phyloP scores from a whole-genome alignment of 2,329 filamentous ascomycete genomes.

The Pyrenophora teres region DNA sequence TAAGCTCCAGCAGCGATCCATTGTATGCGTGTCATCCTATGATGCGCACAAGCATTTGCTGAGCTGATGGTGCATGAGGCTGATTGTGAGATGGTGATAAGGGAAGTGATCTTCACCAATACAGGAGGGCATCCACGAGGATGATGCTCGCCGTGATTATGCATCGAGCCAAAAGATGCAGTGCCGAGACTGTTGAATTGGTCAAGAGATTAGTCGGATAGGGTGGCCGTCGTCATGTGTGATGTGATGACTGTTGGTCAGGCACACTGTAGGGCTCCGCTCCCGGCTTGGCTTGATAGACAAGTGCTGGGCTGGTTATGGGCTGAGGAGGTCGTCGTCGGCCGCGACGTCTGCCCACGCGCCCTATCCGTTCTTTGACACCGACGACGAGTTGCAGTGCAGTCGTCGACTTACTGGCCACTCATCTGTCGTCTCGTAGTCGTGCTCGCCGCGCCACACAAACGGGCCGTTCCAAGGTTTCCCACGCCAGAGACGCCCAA shows the following conservation, averaged over 20 bases:
- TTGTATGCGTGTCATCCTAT: too few relatives aligned
- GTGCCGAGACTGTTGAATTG: neutral
- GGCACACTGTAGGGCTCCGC: slow-evolving; percentile 5
- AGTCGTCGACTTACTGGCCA: neutral
- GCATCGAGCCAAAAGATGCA: neutral
- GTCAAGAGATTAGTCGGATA: neutral
- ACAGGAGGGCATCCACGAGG: too few relatives aligned
- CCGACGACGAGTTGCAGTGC: neutral
- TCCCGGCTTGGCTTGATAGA: slow-evolving; percentile 5
- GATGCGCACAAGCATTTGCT: too few relatives aligned
- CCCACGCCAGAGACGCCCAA: slow-evolving; percentile 19
- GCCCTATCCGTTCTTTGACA: neutral
- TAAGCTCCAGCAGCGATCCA: slow-evolving; percentile 4
- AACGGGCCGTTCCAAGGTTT: slow-evolving; percentile 13
- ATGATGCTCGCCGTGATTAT: neutral
- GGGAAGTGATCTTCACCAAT: too few relatives aligned
- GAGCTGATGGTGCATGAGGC: too few relatives aligned
- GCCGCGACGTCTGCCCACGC: slow-evolving; percentile 1
- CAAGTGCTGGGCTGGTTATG: neutral
- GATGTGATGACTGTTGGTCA: slow-evolving; percentile 1
- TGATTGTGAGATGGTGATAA: too few relatives aligned
- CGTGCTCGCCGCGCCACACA: slow-evolving; percentile 3
- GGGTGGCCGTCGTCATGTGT: neutral
- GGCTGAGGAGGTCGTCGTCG: neutral
- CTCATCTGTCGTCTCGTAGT: neutral